Evolutionary conservation across 1,284 basidiomycete species (phyloP).

Genomic region (Cryptococcus sp.): DNA sequence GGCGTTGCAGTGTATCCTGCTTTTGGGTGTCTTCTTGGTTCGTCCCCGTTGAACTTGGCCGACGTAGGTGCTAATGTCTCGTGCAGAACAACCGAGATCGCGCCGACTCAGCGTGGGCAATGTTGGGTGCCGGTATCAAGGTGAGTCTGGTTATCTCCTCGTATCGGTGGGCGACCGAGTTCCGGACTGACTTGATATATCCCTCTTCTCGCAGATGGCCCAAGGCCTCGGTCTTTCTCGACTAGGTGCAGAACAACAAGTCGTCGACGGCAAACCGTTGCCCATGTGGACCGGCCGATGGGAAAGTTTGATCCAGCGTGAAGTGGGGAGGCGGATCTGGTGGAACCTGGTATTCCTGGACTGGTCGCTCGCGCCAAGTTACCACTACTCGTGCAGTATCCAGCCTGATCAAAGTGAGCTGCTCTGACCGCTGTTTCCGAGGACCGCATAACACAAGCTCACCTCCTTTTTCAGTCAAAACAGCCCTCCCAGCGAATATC

Average conservation of each 20-base stretch:
- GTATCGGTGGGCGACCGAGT: neutral
- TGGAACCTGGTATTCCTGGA: slow-evolving; percentile 51
- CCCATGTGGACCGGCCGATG: slow-evolving; percentile 51
- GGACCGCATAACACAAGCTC: neutral
- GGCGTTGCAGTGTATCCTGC: slow-evolving; percentile 44
- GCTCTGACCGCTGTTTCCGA: neutral
- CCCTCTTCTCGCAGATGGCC: slow-evolving; percentile 41
- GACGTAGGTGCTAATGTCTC: neutral
- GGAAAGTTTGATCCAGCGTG: slow-evolving; percentile 50
- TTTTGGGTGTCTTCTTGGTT: slow-evolving; percentile 49
- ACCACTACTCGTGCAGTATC: slow-evolving; percentile 48
- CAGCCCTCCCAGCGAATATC: slow-evolving; percentile 49
- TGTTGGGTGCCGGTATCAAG: slow-evolving; percentile 51
- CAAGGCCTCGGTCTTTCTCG: slow-evolving; percentile 51
- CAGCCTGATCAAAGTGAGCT: slow-evolving; percentile 50
- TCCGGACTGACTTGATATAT: slow-evolving; percentile 1
- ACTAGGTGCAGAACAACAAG: slow-evolving; percentile 49
- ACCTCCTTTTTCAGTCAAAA: slow-evolving; percentile 35
- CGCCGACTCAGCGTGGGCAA: slow-evolving; percentile 50
- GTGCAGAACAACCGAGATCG: slow-evolving; percentile 49
- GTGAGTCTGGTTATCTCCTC: slow-evolving; percentile 17
- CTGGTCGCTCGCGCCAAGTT: slow-evolving; percentile 49
- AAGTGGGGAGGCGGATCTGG: slow-evolving; percentile 50
- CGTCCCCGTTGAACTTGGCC: too few species aligned
- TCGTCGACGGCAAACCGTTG: slow-evolving; percentile 38